Evolutionary conservation across 2,329 filamentous ascomycete genomes (phyloP).

Genomic region (Colletotrichum magnum): DNA sequence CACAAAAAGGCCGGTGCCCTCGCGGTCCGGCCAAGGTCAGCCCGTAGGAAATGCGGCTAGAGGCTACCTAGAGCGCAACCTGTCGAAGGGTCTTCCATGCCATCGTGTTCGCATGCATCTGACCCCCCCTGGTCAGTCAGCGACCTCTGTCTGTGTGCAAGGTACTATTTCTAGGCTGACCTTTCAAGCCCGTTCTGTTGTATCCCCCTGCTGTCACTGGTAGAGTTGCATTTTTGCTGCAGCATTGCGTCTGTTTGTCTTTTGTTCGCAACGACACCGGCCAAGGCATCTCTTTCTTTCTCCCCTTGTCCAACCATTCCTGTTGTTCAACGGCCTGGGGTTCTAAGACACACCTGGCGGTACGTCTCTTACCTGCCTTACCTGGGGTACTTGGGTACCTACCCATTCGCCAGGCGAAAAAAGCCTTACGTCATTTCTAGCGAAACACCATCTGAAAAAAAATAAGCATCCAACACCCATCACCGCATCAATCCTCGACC

Average conservation of each 20-base stretch:
- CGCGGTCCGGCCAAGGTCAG: slow-evolving; percentile 25
- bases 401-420: no score
- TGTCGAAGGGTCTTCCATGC: slow-evolving; percentile 29
- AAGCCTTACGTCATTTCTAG: no score
- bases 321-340: not conserved
- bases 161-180: no score
- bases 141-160: no score
- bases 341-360: no score
- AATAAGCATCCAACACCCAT: slow-evolving; percentile 14
- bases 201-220: not conserved
- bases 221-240: slow-evolving; percentile 26
- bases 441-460: no score
- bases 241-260: slow-evolving; percentile 16
- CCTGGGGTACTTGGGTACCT: no score
- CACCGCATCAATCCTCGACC: not conserved
- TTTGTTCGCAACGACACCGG: not conserved
- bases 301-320: not conserved
- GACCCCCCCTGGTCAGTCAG: slow-evolving; percentile 2
- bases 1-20: slow-evolving; percentile 19
- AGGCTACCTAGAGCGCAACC: not conserved
- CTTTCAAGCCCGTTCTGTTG: not conserved
- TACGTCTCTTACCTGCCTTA: no score
- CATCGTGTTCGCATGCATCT: not conserved
- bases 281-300: not conserved
- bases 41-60: slow-evolving; percentile 15